These are phyloP conservation scores for Phytophthora tubulina DNA, from an alignment of 352 stramenopile species.

Conservation along the genomic window DNA sequence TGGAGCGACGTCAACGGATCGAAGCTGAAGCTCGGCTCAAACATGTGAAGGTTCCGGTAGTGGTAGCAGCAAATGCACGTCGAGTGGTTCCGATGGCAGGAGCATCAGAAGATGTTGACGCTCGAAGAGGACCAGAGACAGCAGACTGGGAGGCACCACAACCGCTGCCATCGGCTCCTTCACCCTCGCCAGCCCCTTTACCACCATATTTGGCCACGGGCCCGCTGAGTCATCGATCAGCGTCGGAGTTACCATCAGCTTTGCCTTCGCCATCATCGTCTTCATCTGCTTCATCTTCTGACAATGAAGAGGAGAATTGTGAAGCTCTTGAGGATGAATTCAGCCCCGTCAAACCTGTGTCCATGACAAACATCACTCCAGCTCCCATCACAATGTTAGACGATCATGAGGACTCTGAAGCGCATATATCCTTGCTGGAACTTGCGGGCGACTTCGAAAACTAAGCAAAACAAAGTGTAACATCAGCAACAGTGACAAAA, in stretches of 20 bases:
- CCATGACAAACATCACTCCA: neutral
- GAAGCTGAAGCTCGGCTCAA: constrained; percentile 77
- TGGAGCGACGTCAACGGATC: constrained; percentile 74
- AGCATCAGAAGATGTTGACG: constrained; percentile 6
- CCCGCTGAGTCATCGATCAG: constrained; percentile 9
- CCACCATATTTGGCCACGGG: constrained; percentile 47
- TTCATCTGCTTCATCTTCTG: constrained; percentile 43
- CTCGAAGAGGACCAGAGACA: constrained; percentile 13
- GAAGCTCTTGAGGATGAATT: constrained; percentile 32
- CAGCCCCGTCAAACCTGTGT: constrained; percentile 16
- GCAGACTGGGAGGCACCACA: constrained; percentile 49
- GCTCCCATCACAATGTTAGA: constrained; percentile 6
- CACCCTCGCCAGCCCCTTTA: constrained; percentile 39
- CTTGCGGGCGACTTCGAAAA: constrained; percentile 39
- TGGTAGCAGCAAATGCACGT: neutral
- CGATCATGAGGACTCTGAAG: constrained; percentile 16
- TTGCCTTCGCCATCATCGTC: constrained; percentile 31
- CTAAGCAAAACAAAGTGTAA: constrained; percentile 9
- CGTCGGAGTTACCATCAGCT: constrained; percentile 32
- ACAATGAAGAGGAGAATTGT: constrained; percentile 29
- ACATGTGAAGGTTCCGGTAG: constrained; percentile 38
- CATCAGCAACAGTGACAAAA: constrained; percentile 16
- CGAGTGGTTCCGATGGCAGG: neutral
- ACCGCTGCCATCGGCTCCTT: constrained; percentile 53
- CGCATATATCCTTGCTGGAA: constrained; percentile 63